Evolutionary conservation across 2,329 filamentous ascomycete genomes (phyloP).

Genomic region (Colletotrichum neosansevieriae): DNA sequence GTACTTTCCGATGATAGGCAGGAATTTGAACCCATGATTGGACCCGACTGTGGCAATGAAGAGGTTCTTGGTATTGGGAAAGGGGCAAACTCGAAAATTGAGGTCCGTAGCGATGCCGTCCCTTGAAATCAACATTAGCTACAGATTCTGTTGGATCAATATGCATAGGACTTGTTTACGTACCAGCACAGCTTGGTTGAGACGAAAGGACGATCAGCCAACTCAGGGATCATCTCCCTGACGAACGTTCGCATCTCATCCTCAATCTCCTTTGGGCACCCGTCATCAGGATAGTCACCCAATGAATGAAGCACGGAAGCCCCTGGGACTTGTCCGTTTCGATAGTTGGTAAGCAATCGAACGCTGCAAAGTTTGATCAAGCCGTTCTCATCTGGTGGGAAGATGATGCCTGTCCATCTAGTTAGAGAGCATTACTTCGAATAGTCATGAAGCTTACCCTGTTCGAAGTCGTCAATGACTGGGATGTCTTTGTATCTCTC

Average conservation of each 20-base stretch:
- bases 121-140: constrained; percentile 39
- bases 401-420: constrained; percentile 57
- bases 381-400: constrained; percentile 62
- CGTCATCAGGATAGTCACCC: constrained; percentile 46
- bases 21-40: constrained; percentile 66
- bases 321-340: constrained; percentile 43
- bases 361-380: constrained; percentile 67
- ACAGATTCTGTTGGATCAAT: too few species aligned
- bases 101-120: constrained; percentile 48
- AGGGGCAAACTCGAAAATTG: constrained; percentile 44
- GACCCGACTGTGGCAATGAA: constrained; percentile 65
- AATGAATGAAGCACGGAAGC: constrained; percentile 42
- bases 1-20: constrained; percentile 65
- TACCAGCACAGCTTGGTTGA: constrained; percentile 67
- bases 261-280: constrained; percentile 63
- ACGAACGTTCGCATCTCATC: constrained; percentile 64
- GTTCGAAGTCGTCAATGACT: constrained; percentile 48
- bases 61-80: constrained; percentile 48
- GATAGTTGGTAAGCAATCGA: constrained; percentile 63
- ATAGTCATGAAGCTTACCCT: constrained; percentile 1
- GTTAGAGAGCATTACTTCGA: background rate
- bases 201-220: constrained; percentile 61
- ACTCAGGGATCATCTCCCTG: constrained; percentile 60
- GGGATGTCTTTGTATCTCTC: constrained; percentile 58
- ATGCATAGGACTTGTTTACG: constrained; percentile 39